A percentile compares a stretch with the other conserved stretches of the same genome.
phyloP scores from a whole-genome alignment of 2,329 filamentous ascomycete genomes.

The Clarireedia sp. region DNA sequence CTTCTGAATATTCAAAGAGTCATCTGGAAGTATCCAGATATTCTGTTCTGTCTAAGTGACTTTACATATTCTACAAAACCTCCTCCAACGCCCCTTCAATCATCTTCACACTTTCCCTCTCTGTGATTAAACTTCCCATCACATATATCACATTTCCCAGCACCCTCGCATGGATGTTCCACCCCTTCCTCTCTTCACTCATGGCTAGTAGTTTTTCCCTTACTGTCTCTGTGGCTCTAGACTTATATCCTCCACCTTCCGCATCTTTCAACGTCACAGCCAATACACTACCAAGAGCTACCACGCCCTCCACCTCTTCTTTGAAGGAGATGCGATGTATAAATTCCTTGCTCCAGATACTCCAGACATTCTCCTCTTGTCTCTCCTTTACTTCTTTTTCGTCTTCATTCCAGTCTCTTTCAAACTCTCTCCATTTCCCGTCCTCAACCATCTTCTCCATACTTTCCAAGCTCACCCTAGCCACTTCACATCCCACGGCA shows the following conservation, averaged over 20 bases:
- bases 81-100: constrained; percentile 17
- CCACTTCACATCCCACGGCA: constrained; percentile 72
- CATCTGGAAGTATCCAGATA: no score
- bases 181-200: neutral
- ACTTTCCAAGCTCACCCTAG: constrained; percentile 53
- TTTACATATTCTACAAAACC: neutral
- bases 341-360: constrained; percentile 59
- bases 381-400: neutral
- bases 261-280: constrained; percentile 49
- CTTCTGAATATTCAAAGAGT: no score
- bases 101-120: constrained; percentile 19
- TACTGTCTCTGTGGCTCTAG: constrained; percentile 36
- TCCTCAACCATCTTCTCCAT: constrained; percentile 50
- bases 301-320: constrained; percentile 52
- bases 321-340: constrained; percentile 50
- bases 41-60: no score
- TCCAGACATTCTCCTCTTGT: constrained; percentile 43
- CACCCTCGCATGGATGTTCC: constrained; percentile 45
- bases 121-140: constrained; percentile 44
- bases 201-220: constrained; percentile 26
- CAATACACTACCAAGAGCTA: constrained; percentile 68
- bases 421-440: constrained; percentile 26
- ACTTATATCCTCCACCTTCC: constrained; percentile 29
- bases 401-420: neutral
- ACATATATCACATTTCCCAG: constrained; percentile 52